phyloP scores from a whole-genome alignment of 805 yeast genomes.

The Torulaspora microellipsoides region DNA sequence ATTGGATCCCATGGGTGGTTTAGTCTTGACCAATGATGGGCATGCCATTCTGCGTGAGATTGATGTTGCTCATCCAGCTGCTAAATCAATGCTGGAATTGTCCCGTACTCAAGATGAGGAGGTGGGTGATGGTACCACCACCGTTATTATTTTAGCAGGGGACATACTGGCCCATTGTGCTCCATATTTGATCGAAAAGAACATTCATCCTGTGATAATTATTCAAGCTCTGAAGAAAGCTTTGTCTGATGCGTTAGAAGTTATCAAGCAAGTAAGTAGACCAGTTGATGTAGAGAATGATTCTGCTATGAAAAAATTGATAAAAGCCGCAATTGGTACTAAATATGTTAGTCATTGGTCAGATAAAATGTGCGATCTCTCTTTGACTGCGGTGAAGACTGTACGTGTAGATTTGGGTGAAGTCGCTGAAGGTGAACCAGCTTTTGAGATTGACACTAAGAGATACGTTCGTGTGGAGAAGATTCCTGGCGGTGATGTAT shows the following conservation, averaged over 20 bases:
- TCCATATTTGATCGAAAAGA: constrained; percentile 84
- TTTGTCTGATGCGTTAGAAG: constrained; percentile 80
- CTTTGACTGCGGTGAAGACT: constrained; percentile 82
- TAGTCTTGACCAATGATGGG: constrained; percentile 95
- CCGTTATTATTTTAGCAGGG: constrained; percentile 95
- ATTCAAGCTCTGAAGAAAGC: constrained; percentile 93
- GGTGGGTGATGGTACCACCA: constrained; percentile 97
- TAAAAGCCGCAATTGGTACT: constrained; percentile 91
- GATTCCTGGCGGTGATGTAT: constrained; percentile 96
- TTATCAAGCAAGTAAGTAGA: constrained; percentile 75
- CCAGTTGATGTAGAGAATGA: constrained; percentile 85
- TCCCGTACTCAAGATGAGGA: constrained; percentile 98
- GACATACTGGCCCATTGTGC: constrained; percentile 93
- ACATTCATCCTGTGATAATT: constrained; percentile 94
- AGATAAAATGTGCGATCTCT: constrained; percentile 80
- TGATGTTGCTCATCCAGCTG: constrained; percentile 98
- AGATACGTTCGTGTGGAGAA: constrained; percentile 92
- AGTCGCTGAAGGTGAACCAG: constrained; percentile 42
- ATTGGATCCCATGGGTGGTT: constrained; percentile 90
- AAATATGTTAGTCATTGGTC: constrained; percentile 92
- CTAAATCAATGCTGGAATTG: constrained; percentile 95
- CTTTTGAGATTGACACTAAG: constrained; percentile 85
- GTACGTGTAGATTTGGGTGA: constrained; percentile 56
- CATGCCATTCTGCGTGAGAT: constrained; percentile 97
- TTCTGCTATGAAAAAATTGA: constrained; percentile 77